A percentile compares a stretch with the other conserved stretches of the same genome.
Evolutionary conservation across 2,329 filamentous ascomycete genomes (phyloP).

Genomic region (Arthrobotrys entomopaga): DNA sequence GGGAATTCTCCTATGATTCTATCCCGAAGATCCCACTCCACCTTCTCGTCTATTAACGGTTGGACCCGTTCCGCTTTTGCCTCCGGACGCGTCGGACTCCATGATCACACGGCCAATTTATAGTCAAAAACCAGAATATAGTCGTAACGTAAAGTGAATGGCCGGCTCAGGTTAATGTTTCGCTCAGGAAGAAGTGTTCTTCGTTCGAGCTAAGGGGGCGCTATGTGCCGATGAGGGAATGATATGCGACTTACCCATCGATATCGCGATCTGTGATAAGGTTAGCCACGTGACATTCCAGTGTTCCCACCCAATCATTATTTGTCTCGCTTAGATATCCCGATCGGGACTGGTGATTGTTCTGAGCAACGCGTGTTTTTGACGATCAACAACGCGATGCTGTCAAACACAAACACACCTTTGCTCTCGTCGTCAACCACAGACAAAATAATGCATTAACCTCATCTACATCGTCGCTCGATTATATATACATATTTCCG

Average conservation of each 20-base stretch:
- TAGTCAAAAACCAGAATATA: too few species aligned
- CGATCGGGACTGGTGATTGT: constrained; percentile 27
- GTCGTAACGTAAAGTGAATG: constrained; percentile 4
- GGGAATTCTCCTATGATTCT: too few species aligned
- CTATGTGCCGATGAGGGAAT: constrained; percentile 18
- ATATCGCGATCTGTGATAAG: constrained; percentile 25
- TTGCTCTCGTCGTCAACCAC: constrained; percentile 7
- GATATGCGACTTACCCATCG: constrained; percentile 21
- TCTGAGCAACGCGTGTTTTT: constrained; percentile 38
- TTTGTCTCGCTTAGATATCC: constrained; percentile 20
- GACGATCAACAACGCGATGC: constrained; percentile 23
- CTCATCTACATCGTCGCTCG: background rate
- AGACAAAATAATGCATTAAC: background rate
- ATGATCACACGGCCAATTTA: too few species aligned
- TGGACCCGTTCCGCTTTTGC: background rate
- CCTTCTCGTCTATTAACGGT: too few species aligned
- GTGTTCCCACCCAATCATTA: constrained; percentile 28
- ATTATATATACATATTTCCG: background rate
- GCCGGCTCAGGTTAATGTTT: background rate
- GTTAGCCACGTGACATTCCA: constrained; percentile 43
- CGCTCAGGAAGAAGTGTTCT: too few species aligned
- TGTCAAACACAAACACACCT: background rate
- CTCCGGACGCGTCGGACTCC: background rate
- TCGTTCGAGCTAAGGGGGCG: background rate
- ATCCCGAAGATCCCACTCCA: too few species aligned